Base-by-base conservation (phyloP, 352 stramenopile genomes). In the Globisporangium splendens region DNA sequence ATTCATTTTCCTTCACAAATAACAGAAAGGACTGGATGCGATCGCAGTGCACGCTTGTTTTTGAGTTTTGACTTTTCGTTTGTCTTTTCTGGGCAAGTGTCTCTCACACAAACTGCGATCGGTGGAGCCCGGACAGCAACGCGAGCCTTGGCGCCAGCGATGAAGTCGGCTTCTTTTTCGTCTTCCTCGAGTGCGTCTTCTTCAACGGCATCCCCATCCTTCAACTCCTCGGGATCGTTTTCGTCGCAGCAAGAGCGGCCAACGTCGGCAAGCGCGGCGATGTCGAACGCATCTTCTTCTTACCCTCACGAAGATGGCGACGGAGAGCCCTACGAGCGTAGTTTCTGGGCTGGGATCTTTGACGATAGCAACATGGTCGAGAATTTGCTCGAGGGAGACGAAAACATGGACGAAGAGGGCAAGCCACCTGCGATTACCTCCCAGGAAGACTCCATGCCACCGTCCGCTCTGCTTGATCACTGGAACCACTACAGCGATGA, bases 401-500 rank as follows among this genome's bases (percentile, higher is more conserved):
- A 72, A 35, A 60, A 54, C 7, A 73, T 74, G 55, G 56, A 63
- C n/a, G 65, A 61, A 12, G 53, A 64, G 22, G 35, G 44, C 24
- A 66, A 59, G 54, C 61, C 17, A 14, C 41, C 22, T 11, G 17
- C 46, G 13, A 58, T 39, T 14, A 47, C 63, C 42, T 18, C 43
- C 7, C 50, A 58, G 8, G 24, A 41, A 33, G 53, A 62, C 31
- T 28, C 48, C 3, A 68, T 58, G 14, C 56, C 64, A 31, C 56
- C 62, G 21, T 56, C 66, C 2, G 53, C 50, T 38, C 35, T 73
- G 17, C 60, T 77, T 10, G 69, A 72, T 20, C 66, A 75, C 20
- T 77, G 69, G 69, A 50, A 24, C 15, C 54, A 72, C 22, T 85
- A 73, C 46, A 65, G 83, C 59, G 57, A 75, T 2, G 62, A 73